Conservation (phyloP, 1,284 basidiomycete species). For the Rhizopogon parksii region DNA sequence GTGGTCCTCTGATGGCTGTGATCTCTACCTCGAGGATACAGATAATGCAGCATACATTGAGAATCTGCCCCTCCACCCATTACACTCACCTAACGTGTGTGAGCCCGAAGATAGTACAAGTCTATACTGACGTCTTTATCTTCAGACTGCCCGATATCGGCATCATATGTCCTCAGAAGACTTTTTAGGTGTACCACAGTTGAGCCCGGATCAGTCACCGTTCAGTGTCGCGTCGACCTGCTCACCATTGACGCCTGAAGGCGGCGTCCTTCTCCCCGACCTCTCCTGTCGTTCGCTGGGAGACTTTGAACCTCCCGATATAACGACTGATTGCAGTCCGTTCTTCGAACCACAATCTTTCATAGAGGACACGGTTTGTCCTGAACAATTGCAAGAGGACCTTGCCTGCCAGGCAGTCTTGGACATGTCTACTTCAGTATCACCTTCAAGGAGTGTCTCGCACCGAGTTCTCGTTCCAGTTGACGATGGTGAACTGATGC, state of each 20-base stretch:
- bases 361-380: not conserved
- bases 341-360: not conserved
- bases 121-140: not conserved
- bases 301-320: not conserved
- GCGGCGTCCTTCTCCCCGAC: constrained; percentile 1
- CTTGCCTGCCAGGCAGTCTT: not conserved
- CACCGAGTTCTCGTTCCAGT: not conserved
- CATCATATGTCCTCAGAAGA: not conserved
- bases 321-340: not conserved
- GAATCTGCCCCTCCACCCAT: not conserved
- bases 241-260: constrained; percentile 15
- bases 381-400: constrained; percentile 3
- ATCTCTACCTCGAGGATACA: not conserved
- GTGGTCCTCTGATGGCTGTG: not conserved
- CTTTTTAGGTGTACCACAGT: constrained; percentile 5
- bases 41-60: not conserved
- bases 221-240: constrained; percentile 19
- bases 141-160: not conserved
- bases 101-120: not conserved
- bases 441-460: not conserved
- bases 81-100: not conserved
- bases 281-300: not conserved
- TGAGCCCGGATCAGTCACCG: constrained; percentile 26
- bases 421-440: not conserved
- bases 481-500: not conserved